phyloP scores from a whole-genome alignment of 75 land plant genomes.

The Selaginella moellendorffii region DNA sequence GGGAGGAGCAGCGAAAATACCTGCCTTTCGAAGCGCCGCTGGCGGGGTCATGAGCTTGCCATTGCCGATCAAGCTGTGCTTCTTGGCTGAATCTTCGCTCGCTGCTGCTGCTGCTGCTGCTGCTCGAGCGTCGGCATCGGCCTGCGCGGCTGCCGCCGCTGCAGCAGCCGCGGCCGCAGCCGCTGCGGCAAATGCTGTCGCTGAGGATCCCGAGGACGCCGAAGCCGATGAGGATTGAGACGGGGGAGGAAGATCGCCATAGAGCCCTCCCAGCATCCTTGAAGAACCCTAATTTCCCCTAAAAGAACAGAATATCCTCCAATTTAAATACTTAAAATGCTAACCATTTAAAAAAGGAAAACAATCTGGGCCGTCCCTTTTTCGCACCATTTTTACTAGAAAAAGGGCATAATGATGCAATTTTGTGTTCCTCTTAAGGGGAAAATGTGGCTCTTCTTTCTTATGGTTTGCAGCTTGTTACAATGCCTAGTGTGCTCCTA shows the following conservation, averaged over 20 bases:
- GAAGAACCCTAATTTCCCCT: not conserved
- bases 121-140: not conserved
- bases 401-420: too few species aligned
- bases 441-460: too few species aligned
- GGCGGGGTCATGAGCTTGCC: constrained; percentile 9
- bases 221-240: constrained; percentile 34
- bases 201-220: constrained; percentile 63
- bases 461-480: too few species aligned
- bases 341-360: too few species aligned
- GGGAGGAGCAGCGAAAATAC: not conserved
- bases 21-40: constrained; percentile 33
- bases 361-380: too few species aligned
- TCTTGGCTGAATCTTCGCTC: constrained; percentile 1
- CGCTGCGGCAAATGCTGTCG: constrained; percentile 18
- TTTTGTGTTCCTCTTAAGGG: too few species aligned
- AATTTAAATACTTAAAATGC: too few species aligned
- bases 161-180: not conserved
- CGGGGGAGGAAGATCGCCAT: constrained; percentile 96
- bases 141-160: not conserved
- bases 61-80: too few species aligned
- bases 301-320: too few species aligned
- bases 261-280: constrained; percentile 80
- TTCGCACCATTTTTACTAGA: too few species aligned
- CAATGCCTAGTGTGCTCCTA: too few species aligned
- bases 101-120: too few species aligned